Base-by-base conservation (phyloP, 352 stramenopile species). In the Halophytophthora batemanensis region DNA sequence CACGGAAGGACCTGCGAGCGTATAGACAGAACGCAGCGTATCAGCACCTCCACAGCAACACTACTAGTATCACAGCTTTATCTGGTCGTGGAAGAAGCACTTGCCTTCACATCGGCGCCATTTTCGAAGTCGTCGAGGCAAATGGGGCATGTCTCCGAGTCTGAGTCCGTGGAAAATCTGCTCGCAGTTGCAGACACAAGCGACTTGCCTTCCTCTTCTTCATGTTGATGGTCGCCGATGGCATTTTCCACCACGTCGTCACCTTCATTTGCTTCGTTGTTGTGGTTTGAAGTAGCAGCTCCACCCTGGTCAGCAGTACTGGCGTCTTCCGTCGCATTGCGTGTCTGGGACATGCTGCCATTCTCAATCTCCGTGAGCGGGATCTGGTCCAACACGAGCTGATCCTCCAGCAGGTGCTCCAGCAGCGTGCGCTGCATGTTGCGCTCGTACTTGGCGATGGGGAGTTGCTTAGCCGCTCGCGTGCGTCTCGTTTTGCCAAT, bases 61-160 rank as follows among this genome's bases (percentile, higher is more conserved):
- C 2, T 5, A 12, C 14, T 13, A 2, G 15, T 11, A 28, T 8
- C 19, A 12, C 6, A n/a, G 34, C 28, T 22, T 12, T 43, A 43
- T 25, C 18, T 12, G 22, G 12, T 17, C 17, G 18, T 37, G 14
- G 42, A 10, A 22, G 25, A 31, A 8, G 4, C 29, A 1, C 33
- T 28, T 43, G 70, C 66, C 56, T 91, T 91, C 18, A 93, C 74
- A 22, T 70, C 56, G 6, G 74, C 69, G 33, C 68, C 69, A 6
- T 64, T 51, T 21, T 69, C 57, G 47, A 90, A 92, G 28, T 91
- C 79, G 19, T 92, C 80, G 33, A 94, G 48, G 44, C 83, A 94
- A 46, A 92, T 92, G 1, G 79, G 71, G 34, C 83, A 94, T 17
- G 60, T 66, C 55, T 87, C 77, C 1, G 60, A 42, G 3, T 84